Evolutionary conservation across 768 basidiomycete genomes (phyloP), one percentile per base, ranked within the genome.

Genomic region (Aureoboletus auriporus): DNA sequence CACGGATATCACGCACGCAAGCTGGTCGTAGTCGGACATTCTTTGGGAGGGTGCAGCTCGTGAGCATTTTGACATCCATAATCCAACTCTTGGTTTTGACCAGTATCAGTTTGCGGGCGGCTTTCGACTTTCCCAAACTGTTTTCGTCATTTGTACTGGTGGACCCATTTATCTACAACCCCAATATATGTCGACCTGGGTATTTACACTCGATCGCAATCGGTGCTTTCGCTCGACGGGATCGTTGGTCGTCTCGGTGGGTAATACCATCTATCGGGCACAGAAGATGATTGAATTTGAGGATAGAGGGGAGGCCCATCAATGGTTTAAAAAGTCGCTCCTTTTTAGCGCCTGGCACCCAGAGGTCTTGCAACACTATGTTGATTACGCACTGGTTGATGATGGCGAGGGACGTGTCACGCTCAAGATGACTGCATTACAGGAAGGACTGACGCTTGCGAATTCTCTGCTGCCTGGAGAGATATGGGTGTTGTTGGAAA

Each of bases 11-110:
- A 39, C 2, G 52, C 68, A 5, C 76, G 85, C 31, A 78, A 66
- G n/a, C 58, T 93, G 3, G 71, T 92, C 17, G 80, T 73, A 5
- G 69, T 92, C 5, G 93, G 91, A 0, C 93, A 96, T 61, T 93
- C 91, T 0, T 83, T 89, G 44, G 89, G 93, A 16, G 93, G 88
- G 2, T 84, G 83, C 59, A 80, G 82, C 2, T 75, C 80, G 83
- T 90, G 60, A 59, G 88, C 73, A 46, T 6, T 48, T 43, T 23
- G 6, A 29, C 35, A 26, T 17, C 1, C 2, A 1, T 30, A 9
- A 26, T 23, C 6, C 14, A 27, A 4, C 3, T 14, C 26, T 14
- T 17, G 7, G 29, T 28, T 31, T 17, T 50, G 16, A 55, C 50
- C 23, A 38, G 28, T 43, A 7, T 13, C 54, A 89, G 86, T 13